phyloP scores from a whole-genome alignment of 2,329 filamentous ascomycete species.

The Blastomyces silverae region DNA sequence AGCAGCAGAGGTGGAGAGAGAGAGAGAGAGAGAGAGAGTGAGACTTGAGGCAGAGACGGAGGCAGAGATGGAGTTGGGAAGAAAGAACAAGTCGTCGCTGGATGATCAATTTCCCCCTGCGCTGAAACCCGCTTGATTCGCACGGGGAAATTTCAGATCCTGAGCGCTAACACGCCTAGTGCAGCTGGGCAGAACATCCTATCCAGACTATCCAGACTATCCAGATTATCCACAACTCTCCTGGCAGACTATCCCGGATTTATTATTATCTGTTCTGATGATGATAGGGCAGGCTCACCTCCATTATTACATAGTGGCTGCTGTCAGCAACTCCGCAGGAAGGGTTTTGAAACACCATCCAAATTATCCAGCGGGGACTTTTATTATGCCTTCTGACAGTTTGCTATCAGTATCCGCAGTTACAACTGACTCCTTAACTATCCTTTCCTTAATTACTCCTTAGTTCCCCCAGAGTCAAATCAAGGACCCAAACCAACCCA shows the following conservation, averaged over 20 bases:
- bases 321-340: not conserved
- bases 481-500: too few species aligned
- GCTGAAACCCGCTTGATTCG: not conserved
- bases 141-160: not conserved
- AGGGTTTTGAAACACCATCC: not conserved
- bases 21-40: not conserved
- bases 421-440: too few species aligned
- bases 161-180: not conserved
- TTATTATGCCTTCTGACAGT: too few species aligned
- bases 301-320: not conserved
- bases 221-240: too few species aligned
- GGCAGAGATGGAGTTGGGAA: not conserved
- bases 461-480: not conserved
- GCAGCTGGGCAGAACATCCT: not conserved
- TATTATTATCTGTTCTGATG: too few species aligned
- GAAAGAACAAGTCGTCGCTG: not conserved
- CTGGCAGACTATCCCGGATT: too few species aligned
- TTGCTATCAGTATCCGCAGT: too few species aligned
- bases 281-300: too few species aligned
- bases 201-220: not conserved
- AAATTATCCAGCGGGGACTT: not conserved
- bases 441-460: too few species aligned
- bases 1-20: not conserved
- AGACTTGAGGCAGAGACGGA: not conserved
- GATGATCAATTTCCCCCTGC: conserved; percentile 8